Conservation (phyloP, 352 stramenopile genomes). For the Peronospora tabacina region DNA sequence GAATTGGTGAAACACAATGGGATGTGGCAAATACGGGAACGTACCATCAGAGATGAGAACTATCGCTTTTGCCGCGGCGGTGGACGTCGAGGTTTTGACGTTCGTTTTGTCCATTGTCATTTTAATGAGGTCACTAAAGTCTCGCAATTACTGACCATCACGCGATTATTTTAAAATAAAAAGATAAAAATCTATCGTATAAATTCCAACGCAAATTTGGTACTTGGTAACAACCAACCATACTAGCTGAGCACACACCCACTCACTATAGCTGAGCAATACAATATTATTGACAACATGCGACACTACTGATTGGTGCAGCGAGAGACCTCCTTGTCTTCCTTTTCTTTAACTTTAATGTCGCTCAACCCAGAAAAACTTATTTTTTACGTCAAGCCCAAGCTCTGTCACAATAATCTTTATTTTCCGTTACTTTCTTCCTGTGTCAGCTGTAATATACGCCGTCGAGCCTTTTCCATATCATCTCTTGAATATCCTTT, state of each 20-base stretch:
- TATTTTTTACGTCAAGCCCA: constrained; percentile 46
- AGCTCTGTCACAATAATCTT: constrained; percentile 38
- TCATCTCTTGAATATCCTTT: constrained; percentile 35
- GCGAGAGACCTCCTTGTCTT: constrained; percentile 16
- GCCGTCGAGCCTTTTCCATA: constrained; percentile 28
- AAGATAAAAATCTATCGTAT: no score
- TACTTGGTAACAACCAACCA: no score
- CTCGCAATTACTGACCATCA: no score
- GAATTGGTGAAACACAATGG: neutral
- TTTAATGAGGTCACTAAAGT: neutral
- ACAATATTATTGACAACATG: constrained; percentile 13
- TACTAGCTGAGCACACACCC: no score
- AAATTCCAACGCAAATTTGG: no score
- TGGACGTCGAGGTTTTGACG: constrained; percentile 1
- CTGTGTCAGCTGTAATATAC: constrained; percentile 38
- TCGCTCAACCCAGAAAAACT: constrained; percentile 43
- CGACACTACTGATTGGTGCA: constrained; percentile 3
- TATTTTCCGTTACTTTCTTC: constrained; percentile 23
- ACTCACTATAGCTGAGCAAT: no score
- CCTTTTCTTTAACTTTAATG: constrained; percentile 46
- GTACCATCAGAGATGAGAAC: constrained; percentile 50
- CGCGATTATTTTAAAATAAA: no score
- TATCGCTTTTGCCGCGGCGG: constrained; percentile 21
- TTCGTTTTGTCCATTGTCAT: constrained; percentile 24
- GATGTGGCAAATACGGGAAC: neutral